These are phyloP conservation scores for Claviceps spartinae DNA, from an alignment of 2,329 filamentous ascomycete species.

Conservation along the genomic window DNA sequence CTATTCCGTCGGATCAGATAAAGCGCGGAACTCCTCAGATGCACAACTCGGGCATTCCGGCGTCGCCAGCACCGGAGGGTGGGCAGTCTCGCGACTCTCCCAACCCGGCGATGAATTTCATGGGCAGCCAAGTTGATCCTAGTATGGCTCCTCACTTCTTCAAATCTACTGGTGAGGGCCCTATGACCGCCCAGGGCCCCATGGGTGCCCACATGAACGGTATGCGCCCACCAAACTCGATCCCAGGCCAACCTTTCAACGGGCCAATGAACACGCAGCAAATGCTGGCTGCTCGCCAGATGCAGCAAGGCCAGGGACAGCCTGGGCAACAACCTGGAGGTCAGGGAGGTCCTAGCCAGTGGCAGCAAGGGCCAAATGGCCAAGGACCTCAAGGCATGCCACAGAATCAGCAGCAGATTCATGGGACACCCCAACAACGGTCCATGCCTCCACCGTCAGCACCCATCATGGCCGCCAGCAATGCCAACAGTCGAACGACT, in stretches of 20 bases:
- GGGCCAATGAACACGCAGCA: constrained; percentile 47
- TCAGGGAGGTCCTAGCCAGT: constrained; percentile 22
- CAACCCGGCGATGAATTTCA: constrained; percentile 48
- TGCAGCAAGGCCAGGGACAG: constrained; percentile 22
- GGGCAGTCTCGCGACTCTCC: constrained; percentile 53
- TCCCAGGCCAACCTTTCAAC: constrained; percentile 45
- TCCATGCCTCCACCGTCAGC: constrained; percentile 55
- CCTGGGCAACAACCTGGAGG: constrained; percentile 16
- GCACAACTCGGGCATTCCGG: constrained; percentile 50
- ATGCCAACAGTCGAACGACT: constrained; percentile 40
- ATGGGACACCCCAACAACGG: constrained; percentile 60
- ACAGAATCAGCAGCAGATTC: constrained; percentile 32
- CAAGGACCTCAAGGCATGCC: constrained; percentile 27
- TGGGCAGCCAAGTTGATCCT: constrained; percentile 49
- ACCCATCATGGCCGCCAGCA: constrained; percentile 32
- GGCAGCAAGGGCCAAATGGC: constrained; percentile 28
- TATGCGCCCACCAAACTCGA: constrained; percentile 57
- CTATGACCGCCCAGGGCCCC: constrained; percentile 32
- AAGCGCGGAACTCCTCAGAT: constrained; percentile 66
- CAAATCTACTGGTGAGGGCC: constrained; percentile 37
- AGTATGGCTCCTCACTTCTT: constrained; percentile 47
- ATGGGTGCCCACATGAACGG: constrained; percentile 43
- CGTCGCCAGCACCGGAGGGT: constrained; percentile 56
- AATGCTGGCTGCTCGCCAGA: constrained; percentile 38
- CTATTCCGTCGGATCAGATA: constrained; percentile 66